Conservation (phyloP, 352 stramenopile species). For the Albugo laibachii region DNA sequence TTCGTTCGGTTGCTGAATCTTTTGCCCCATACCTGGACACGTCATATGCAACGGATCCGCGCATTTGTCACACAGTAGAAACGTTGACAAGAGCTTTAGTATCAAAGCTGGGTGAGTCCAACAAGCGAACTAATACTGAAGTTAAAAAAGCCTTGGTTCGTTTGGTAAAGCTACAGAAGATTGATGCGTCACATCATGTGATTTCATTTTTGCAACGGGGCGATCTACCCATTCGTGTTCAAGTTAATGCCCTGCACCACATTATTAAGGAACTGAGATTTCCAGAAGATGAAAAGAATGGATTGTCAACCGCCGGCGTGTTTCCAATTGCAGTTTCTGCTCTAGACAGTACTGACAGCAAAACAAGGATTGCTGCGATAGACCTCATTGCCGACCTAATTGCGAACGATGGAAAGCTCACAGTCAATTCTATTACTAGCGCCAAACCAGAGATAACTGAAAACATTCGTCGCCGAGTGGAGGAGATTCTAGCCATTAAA, state of each 20-base stretch:
- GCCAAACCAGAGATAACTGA: slow-evolving; percentile 62
- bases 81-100: slow-evolving; percentile 25
- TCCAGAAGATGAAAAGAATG: slow-evolving; percentile 1
- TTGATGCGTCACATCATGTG: slow-evolving; percentile 31
- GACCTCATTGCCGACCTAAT: slow-evolving; percentile 45
- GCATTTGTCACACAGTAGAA: slow-evolving; percentile 39
- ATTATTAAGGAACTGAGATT: slow-evolving; percentile 34
- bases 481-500: slow-evolving; percentile 23
- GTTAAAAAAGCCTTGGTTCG: slow-evolving; percentile 31
- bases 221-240: slow-evolving; percentile 20
- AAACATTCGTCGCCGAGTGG: slow-evolving; percentile 46
- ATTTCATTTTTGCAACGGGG: slow-evolving; percentile 38
- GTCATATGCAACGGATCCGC: slow-evolving; percentile 16
- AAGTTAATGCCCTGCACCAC: slow-evolving; percentile 32
- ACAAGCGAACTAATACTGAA: slow-evolving; percentile 67
- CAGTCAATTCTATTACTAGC: slow-evolving; percentile 12
- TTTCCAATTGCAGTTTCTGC: slow-evolving; percentile 49
- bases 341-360: slow-evolving; percentile 58
- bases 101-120: slow-evolving; percentile 49
- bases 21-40: slow-evolving; percentile 30
- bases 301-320: slow-evolving; percentile 30
- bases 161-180: slow-evolving; percentile 35
- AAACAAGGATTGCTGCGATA: slow-evolving; percentile 42
- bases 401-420: slow-evolving; percentile 8
- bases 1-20: slow-evolving; percentile 38